These are phyloP conservation scores for Rhizopogon rudus DNA, from an alignment of 768 basidiomycete genomes.

Conservation along the genomic window DNA sequence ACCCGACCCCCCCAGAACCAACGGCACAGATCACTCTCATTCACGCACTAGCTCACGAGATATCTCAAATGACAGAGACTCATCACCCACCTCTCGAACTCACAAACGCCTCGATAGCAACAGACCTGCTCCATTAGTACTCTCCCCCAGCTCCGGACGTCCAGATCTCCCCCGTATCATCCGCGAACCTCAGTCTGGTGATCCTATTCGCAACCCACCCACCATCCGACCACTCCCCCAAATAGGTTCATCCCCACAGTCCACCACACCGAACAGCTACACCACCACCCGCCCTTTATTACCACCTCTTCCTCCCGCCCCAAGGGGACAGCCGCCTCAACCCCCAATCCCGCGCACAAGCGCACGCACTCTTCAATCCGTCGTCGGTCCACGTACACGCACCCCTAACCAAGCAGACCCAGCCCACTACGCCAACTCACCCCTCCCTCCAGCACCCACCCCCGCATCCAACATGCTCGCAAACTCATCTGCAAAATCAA, in stretches of 20 bases:
- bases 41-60: conserved; percentile 21
- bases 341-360: conserved; percentile 28
- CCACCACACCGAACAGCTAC: conserved; percentile 30
- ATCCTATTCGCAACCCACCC: conserved; percentile 37
- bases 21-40: conserved; percentile 8
- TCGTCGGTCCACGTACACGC: conserved; percentile 31
- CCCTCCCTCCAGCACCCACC: conserved; percentile 36
- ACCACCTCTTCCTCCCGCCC: conserved; percentile 67
- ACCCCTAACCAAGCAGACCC: conserved; percentile 58
- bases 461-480: conserved; percentile 31
- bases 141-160: conserved; percentile 49
- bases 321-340: conserved; percentile 52
- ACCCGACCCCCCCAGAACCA: conserved; percentile 4
- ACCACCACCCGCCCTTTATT: conserved; percentile 41
- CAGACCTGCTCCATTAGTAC: conserved; percentile 79
- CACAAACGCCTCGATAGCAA: conserved; percentile 52
- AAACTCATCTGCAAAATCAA: conserved; percentile 23
- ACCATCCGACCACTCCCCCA: conserved; percentile 27
- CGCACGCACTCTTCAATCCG: conserved; percentile 28
- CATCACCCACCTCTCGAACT: conserved; percentile 26
- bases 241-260: conserved; percentile 6
- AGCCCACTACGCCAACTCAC: conserved; percentile 37
- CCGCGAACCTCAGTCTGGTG: conserved; percentile 51
- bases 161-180: conserved; percentile 70
- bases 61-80: conserved; percentile 4